phyloP scores from a whole-genome alignment of 2,329 filamentous ascomycete genomes.

The Aspergillus calidoustus region DNA sequence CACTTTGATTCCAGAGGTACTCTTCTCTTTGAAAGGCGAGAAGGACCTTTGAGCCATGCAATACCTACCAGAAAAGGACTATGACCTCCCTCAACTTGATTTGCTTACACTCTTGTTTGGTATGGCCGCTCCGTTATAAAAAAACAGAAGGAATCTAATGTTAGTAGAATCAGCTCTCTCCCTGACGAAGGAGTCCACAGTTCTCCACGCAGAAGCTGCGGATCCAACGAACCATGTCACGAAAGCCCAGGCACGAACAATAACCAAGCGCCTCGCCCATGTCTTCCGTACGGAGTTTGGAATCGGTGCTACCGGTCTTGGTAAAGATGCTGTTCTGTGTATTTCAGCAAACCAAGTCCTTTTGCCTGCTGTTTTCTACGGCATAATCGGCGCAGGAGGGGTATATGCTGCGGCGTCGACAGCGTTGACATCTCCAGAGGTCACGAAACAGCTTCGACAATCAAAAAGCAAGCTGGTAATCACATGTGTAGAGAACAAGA shows the following conservation, averaged over 20 bases:
- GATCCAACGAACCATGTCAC: slow-evolving; percentile 60
- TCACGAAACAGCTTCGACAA: slow-evolving; percentile 15
- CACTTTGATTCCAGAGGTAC: neutral
- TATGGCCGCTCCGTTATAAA: neutral
- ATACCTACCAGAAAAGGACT: slow-evolving; percentile 22
- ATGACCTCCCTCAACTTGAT: slow-evolving; percentile 21
- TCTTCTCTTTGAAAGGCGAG: neutral
- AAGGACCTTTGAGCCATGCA: slow-evolving; percentile 12
- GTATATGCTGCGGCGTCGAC: slow-evolving; percentile 59
- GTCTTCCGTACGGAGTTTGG: slow-evolving; percentile 59
- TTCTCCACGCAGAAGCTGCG: slow-evolving; percentile 62
- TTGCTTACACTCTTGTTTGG: slow-evolving; percentile 21
- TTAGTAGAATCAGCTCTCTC: slow-evolving; percentile 17
- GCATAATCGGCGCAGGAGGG: slow-evolving; percentile 62
- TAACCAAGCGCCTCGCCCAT: slow-evolving; percentile 59
- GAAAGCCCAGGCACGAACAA: slow-evolving; percentile 54
- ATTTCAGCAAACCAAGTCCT: slow-evolving; percentile 62
- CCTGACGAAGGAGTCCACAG: slow-evolving; percentile 49
- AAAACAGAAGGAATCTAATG: neutral
- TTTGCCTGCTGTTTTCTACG: slow-evolving; percentile 59
- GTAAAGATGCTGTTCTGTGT: slow-evolving; percentile 60
- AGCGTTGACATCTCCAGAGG: slow-evolving; percentile 50
- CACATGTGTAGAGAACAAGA: slow-evolving; percentile 33
- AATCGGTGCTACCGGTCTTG: slow-evolving; percentile 56
- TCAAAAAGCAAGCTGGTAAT: slow-evolving; percentile 17